These are phyloP conservation scores for Papilionanthe hybrid DNA, from an alignment of 116 monocot genomes.

Conservation along the genomic window DNA sequence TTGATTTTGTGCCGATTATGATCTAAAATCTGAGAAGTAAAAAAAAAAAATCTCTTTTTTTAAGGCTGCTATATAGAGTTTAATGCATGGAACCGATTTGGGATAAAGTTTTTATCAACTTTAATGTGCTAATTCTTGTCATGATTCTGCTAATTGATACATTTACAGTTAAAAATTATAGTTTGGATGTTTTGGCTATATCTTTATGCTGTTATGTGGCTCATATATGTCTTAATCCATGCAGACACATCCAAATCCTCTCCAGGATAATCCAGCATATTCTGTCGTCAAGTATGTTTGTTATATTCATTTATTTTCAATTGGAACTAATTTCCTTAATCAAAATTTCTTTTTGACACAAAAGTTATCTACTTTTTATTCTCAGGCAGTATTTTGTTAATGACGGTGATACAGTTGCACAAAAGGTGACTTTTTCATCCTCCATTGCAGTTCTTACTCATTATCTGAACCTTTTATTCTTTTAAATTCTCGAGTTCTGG, in stretches of 20 bases:
- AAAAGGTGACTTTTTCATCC: conserved; percentile 24
- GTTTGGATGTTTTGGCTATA: neutral
- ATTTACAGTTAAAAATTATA: neutral
- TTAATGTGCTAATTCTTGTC: neutral
- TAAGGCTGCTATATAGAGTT: too few relatives aligned
- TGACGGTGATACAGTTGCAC: conserved; percentile 41
- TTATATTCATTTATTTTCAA: neutral
- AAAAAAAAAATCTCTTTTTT: too few relatives aligned
- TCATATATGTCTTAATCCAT: conserved; percentile 1
- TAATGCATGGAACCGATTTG: neutral
- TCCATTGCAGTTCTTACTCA: conserved; percentile 1
- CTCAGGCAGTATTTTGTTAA: conserved; percentile 51
- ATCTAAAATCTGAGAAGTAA: too few relatives aligned
- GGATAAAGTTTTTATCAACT: neutral
- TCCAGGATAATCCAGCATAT: conserved; percentile 85
- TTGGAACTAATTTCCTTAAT: neutral
- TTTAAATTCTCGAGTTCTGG: neutral
- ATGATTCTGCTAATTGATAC: neutral
- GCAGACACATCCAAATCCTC: conserved; percentile 73
- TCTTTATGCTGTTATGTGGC: neutral
- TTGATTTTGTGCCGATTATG: too few relatives aligned
- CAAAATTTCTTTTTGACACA: neutral
- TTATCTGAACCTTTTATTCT: neutral
- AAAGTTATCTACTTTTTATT: neutral
- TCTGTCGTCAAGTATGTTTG: conserved; percentile 70